Evolutionary conservation across 2,329 filamentous ascomycete genomes (phyloP), one percentile per base, ranked within the genome.

Genomic region (Cytospora piceicola): DNA sequence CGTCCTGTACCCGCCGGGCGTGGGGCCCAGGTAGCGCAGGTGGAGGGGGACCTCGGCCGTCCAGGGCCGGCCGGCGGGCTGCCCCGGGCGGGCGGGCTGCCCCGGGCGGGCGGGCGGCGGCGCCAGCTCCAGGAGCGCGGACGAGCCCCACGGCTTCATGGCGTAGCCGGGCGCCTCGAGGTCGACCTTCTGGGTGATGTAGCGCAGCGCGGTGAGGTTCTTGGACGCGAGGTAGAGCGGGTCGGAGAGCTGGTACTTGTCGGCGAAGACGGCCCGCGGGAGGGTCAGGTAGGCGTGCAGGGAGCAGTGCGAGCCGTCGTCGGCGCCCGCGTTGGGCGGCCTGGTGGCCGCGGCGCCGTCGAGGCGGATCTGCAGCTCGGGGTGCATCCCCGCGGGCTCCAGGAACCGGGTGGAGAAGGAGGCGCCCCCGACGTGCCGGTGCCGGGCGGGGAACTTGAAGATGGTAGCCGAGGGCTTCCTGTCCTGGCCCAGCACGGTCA

Each of bases 111-210:
- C 70, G 65, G 71, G 67, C 0, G 90, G 86, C 1, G 83, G 81
- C 0, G 86, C 85, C 49, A 98, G 83, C 74, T 95, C 89, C 24
- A 97, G 78, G 5, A 97, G 82, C 20, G 93, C 82, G 20, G 85
- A 87, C 0, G 90, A 94, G 6, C 94, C 94, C 94, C 94, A 97
- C 36, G 82, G 77, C 8, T 83, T 74, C 34, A 93, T 84, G 1
- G 89, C 87, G 81, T 96, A 98, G 71, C 90, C 90, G 1, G 94
- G 94, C 0, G 93, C 93, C 79, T 98, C 94, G 61, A 98, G 88
- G 71, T 98, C 94, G 8, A 94, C 91, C 24, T 92, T 91, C 15
- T 91, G 85, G 30, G 88, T 88, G 17, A 92, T 84, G 69, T 90
- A 87, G 54, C 84, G 88, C 51, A 96, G 79, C 2, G 85, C 81